A percentile compares a stretch with the other conserved stretches of the same genome.
phyloP scores from a whole-genome alignment of 257 asterid genomes.

The Solanum habrochaites region DNA sequence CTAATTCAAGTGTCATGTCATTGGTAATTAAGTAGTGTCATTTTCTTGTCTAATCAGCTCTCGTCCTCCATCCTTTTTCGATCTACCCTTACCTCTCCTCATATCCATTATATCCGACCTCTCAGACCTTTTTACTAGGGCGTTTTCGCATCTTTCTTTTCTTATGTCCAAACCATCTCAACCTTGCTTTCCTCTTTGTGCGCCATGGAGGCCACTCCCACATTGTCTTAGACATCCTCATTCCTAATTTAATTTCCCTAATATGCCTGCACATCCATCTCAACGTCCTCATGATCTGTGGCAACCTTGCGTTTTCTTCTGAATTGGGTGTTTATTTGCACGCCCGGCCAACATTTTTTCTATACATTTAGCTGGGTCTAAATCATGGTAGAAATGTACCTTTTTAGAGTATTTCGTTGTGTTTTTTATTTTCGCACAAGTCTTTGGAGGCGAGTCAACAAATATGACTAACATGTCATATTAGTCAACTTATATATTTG shows the following conservation, averaged over 20 bases:
- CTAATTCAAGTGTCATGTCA: too few relatives aligned
- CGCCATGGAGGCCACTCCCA: background rate
- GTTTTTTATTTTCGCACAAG: background rate
- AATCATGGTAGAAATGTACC: too few relatives aligned
- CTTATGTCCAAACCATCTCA: too few relatives aligned
- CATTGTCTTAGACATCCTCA: background rate
- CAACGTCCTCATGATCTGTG: too few relatives aligned
- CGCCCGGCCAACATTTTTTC: background rate
- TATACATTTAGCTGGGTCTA: too few relatives aligned
- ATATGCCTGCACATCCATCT: background rate
- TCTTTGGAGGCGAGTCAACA: background rate
- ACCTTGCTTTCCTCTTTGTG: background rate
- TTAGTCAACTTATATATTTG: background rate
- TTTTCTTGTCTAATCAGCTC: too few relatives aligned
- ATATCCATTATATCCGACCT: background rate
- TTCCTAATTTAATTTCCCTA: background rate
- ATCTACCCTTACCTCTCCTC: background rate
- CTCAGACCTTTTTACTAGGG: background rate
- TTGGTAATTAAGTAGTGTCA: too few relatives aligned
- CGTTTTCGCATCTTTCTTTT: background rate
- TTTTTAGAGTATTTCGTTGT: too few relatives aligned
- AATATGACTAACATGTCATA: background rate
- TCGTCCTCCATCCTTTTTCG: too few relatives aligned
- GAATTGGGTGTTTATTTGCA: background rate
- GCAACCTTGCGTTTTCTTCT: too few relatives aligned